These are phyloP conservation scores for Colletotrichum siamense DNA, from an alignment of 2,329 filamentous ascomycete genomes.

Conservation along the genomic window DNA sequence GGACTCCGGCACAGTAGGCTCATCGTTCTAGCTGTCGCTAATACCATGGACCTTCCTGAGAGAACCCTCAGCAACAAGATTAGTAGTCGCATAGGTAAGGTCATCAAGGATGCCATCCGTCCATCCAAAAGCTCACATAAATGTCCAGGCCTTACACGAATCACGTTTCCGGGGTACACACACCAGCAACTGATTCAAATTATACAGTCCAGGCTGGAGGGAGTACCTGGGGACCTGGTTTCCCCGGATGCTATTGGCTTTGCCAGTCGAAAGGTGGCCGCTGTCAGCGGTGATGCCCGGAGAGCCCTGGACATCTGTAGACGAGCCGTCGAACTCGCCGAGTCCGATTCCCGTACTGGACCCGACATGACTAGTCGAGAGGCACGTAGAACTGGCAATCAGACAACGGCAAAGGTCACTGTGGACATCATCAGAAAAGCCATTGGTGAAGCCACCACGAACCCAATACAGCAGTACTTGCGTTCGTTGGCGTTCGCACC, in stretches of 20 bases:
- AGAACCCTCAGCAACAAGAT: conserved; percentile 98
- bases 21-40: conserved; percentile 96
- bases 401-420: conserved; percentile 70
- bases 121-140: background rate
- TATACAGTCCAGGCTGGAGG: conserved; percentile 90
- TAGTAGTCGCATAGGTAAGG: conserved; percentile 76
- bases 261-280: conserved; percentile 93
- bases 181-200: conserved; percentile 98
- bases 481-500: conserved; percentile 80
- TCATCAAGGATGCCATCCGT: background rate
- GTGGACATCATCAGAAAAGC: conserved; percentile 88
- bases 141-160: conserved; percentile 74
- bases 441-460: conserved; percentile 93
- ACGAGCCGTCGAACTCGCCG: conserved; percentile 92
- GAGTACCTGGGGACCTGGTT: conserved; percentile 87
- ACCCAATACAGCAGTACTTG: conserved; percentile 88
- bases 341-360: conserved; percentile 65
- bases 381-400: conserved; percentile 18
- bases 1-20: conserved; percentile 87
- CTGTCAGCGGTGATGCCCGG: conserved; percentile 92
- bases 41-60: conserved; percentile 98
- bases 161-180: conserved; percentile 96
- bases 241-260: conserved; percentile 95
- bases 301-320: conserved; percentile 94
- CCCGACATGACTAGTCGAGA: conserved; percentile 37